Percentiles rank a stretch among this genome's conserved stretches.
Evolutionary conservation across 1,284 basidiomycete genomes (phyloP).

Genomic region (Porogramme epimiltina): DNA sequence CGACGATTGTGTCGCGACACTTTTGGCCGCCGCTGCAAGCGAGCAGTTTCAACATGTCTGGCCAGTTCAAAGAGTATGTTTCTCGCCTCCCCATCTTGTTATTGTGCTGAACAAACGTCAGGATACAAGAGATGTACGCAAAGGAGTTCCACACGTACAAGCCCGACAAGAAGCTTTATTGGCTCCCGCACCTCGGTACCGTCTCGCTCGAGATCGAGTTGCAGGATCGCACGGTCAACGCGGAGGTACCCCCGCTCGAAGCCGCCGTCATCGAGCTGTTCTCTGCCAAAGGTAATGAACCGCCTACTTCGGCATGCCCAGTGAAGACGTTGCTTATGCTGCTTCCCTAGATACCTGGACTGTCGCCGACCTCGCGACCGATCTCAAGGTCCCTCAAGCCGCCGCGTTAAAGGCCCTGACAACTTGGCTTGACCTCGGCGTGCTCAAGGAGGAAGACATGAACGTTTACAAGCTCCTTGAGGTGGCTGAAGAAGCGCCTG

Average conservation of each 20-base stretch:
- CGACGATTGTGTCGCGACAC: slow-evolving; percentile 87
- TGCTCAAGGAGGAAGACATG: slow-evolving; percentile 69
- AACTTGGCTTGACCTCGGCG: slow-evolving; percentile 84
- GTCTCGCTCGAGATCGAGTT: slow-evolving; percentile 79
- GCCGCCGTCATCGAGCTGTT: slow-evolving; percentile 90
- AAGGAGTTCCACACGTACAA: slow-evolving; percentile 80
- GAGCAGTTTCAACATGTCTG: slow-evolving; percentile 76
- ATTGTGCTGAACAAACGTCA: slow-evolving; percentile 31
- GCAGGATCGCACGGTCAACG: slow-evolving; percentile 75
- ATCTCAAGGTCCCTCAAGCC: slow-evolving; percentile 66
- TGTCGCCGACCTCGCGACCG: slow-evolving; percentile 62
- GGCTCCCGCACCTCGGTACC: slow-evolving; percentile 85
- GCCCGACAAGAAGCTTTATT: slow-evolving; percentile 87
- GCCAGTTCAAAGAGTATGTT: slow-evolving; percentile 76
- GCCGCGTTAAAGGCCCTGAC: slow-evolving; percentile 72
- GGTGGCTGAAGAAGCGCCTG: slow-evolving; percentile 37
- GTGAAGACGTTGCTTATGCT: neutral
- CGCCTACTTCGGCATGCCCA: neutral
- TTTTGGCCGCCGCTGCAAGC: slow-evolving; percentile 90
- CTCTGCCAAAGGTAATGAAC: slow-evolving; percentile 57
- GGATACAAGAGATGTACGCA: slow-evolving; percentile 76
- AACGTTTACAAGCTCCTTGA: slow-evolving; percentile 67
- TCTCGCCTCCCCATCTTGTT: neutral
- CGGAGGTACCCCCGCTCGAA: slow-evolving; percentile 83
- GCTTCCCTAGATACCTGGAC: slow-evolving; percentile 61